These are phyloP conservation scores for Sarocladium oryzae DNA, from an alignment of 2,329 filamentous ascomycete species.

Conservation along the genomic window DNA sequence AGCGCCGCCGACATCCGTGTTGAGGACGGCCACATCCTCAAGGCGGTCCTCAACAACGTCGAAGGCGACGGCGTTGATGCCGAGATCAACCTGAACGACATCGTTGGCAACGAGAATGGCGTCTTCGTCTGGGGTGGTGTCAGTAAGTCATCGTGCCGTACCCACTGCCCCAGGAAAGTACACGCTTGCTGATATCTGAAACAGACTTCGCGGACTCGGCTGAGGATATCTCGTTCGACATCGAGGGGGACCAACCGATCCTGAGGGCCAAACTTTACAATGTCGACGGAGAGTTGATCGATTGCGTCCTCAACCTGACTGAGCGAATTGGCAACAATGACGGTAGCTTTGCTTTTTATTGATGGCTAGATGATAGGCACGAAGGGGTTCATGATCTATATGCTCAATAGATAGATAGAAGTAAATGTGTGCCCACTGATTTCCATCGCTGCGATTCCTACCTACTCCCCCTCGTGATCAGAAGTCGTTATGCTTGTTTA, in stretches of 20 bases:
- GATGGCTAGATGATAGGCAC: background rate
- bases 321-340: slow-evolving; percentile 3
- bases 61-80: background rate
- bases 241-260: background rate
- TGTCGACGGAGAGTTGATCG: background rate
- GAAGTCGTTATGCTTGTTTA: too few relatives aligned
- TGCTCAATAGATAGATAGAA: too few relatives aligned
- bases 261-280: background rate
- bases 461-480: too few relatives aligned
- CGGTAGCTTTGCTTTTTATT: background rate
- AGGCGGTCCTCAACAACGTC: slow-evolving; percentile 2
- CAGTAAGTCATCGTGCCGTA: background rate
- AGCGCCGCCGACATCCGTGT: background rate
- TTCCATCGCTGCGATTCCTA: too few relatives aligned
- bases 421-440: too few relatives aligned
- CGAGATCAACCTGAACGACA: background rate
- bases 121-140: slow-evolving; percentile 1
- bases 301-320: background rate
- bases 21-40: background rate
- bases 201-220: background rate
- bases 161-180: too few relatives aligned
- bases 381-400: too few relatives aligned
- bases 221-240: background rate
- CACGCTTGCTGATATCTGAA: too few relatives aligned
- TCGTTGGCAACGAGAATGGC: background rate